Evolutionary conservation across 176 grass and related monocot genomes (phyloP).

Genomic region (Alopecurus myosuroides): DNA sequence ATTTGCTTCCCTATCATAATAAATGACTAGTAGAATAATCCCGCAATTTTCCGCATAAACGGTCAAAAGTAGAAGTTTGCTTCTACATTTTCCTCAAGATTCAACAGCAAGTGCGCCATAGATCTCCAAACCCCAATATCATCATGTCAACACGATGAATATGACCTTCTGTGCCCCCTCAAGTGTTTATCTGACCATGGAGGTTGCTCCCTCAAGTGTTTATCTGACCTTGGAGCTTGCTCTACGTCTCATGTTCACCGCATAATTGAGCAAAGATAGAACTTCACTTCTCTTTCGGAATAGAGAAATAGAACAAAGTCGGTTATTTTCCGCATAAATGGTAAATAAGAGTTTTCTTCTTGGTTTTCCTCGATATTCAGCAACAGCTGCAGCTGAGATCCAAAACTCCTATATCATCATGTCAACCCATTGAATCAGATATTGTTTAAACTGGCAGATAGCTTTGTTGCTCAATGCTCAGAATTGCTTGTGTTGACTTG

Average conservation of each 20-base stretch:
- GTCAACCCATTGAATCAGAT: background rate
- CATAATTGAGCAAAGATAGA: conserved; percentile 29
- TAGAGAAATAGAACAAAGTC: background rate
- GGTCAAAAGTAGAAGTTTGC: conserved; percentile 19
- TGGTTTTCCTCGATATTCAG: conserved; percentile 24
- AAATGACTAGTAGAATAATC: background rate
- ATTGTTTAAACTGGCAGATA: background rate
- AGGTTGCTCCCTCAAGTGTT: background rate
- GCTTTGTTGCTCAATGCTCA: background rate
- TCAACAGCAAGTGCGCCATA: conserved; percentile 7
- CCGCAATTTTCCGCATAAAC: conserved; percentile 7
- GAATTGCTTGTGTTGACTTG: conserved; percentile 38
- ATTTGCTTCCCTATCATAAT: conserved; percentile 8
- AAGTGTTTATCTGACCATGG: background rate
- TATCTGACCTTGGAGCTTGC: conserved; percentile 14
- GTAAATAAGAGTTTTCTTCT: conserved; percentile 29
- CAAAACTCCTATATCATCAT: background rate
- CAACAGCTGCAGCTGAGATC: conserved; percentile 19
- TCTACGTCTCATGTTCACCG: conserved; percentile 16
- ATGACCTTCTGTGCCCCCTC: background rate
- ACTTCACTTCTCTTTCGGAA: conserved; percentile 17
- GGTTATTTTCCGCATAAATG: conserved; percentile 18
- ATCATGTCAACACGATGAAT: background rate
- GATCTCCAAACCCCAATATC: background rate
- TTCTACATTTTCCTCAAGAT: conserved; percentile 24